Evolutionary conservation across 768 basidiomycete genomes (phyloP).

Genomic region (Mycena indigotica): DNA sequence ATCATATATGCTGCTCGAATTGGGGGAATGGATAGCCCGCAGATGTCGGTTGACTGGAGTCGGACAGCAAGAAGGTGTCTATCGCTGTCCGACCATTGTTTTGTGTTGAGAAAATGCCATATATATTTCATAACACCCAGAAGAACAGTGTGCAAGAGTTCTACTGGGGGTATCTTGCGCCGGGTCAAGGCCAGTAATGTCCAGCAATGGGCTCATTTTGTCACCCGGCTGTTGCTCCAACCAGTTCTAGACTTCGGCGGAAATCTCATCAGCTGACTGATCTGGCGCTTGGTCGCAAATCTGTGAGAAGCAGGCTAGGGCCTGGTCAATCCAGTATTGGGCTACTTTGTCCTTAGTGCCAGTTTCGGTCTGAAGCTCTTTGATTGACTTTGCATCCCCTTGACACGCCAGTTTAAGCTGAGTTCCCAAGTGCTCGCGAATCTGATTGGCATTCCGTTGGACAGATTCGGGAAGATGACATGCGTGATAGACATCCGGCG

Average conservation of each 20-base stretch:
- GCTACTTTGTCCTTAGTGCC: constrained; percentile 15
- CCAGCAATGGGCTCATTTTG: constrained; percentile 9
- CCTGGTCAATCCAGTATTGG: constrained; percentile 12
- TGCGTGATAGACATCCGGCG: constrained; percentile 9
- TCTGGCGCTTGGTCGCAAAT: neutral
- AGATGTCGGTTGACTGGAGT: constrained; percentile 13
- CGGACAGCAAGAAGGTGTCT: constrained; percentile 13
- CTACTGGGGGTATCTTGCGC: constrained; percentile 3
- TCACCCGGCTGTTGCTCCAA: constrained; percentile 10
- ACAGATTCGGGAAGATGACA: constrained; percentile 22
- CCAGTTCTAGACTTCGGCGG: constrained; percentile 2
- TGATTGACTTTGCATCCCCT: neutral
- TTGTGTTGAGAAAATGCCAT: constrained; percentile 3
- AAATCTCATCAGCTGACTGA: neutral
- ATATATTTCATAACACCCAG: neutral
- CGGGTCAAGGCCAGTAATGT: constrained; percentile 2
- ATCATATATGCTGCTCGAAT: constrained; percentile 20
- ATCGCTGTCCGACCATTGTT: constrained; percentile 2
- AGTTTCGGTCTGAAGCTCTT: neutral
- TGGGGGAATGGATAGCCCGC: constrained; percentile 14
- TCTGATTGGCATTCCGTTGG: neutral
- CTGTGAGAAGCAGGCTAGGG: neutral
- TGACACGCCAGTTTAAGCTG: constrained; percentile 5
- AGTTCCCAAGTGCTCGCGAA: neutral
- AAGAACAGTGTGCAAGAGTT: constrained; percentile 3